Evolutionary conservation across 2,329 filamentous ascomycete species (phyloP), one percentile per base, ranked within the genome.

Genomic region (Penicillium brevicompactum): DNA sequence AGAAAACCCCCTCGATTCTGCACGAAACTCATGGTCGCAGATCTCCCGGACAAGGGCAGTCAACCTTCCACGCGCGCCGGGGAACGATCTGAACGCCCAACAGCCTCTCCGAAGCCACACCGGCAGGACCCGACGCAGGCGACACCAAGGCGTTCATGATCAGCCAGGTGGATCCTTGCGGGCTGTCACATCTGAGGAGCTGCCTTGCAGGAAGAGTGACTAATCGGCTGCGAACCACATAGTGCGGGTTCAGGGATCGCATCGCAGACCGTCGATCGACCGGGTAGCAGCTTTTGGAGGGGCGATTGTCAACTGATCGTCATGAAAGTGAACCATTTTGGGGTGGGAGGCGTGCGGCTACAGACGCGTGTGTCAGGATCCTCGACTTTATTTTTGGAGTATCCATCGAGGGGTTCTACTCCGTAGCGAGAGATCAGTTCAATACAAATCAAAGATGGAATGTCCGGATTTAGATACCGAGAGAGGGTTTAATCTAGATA

Each of bases 121-220:
- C 59, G 63, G 63, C 58, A 64, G 45, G 57, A 59, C 50, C 62
- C 63, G 63, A 65, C 51, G 55, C 49, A 55, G 52, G 38, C 55
- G 60, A 57, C 62, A 43, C 51, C 47, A 60, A 65, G 56, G 58
- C 60, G 56, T 57, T 53, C 49, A 51, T 16, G 48, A 16, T 45
- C 31, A 49, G 48, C 34, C 30, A 46, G 50, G 57, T 58, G 61
- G 62, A 62, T 64, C 62, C 61, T 60, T 60, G 56, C 47, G 54
- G 49, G 56, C 59, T 64, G 61, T 65, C 62, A 60, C 56, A 62
- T 62, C 55, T 57, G 40, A 51, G 41, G 30, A 57, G 58, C 58
- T 51, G 60, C 63, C 56, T 65, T 64, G 61, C 61, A 65, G 59
- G 53, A 59, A 59, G 42, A 47, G 44, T 48, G 41, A 60, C 60